A percentile compares a stretch with the other conserved stretches of the same genome.
These are phyloP conservation scores for Penicillium diatomitis DNA, from an alignment of 495 filamentous ascomycete species.

Conservation along the genomic window DNA sequence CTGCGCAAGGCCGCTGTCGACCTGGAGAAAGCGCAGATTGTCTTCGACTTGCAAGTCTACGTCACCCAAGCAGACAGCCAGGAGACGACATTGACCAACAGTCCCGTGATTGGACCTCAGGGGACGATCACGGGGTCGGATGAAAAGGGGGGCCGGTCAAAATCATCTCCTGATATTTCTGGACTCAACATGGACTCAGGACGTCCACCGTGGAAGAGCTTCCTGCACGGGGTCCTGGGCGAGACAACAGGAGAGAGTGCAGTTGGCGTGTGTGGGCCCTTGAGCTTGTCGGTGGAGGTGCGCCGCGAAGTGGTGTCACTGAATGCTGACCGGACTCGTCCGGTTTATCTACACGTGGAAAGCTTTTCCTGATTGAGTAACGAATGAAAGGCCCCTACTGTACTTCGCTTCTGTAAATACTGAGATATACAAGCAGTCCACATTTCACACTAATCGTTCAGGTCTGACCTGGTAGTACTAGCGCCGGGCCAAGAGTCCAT, in stretches of 20 bases:
- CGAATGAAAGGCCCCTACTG: not conserved
- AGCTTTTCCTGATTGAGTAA: not conserved
- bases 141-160: not conserved
- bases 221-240: not conserved
- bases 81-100: not conserved
- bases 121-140: not conserved
- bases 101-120: not conserved
- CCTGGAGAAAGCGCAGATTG: not conserved
- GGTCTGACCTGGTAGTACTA: too few relatives aligned
- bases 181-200: not conserved
- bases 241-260: conserved; percentile 1
- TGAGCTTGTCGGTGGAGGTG: not conserved
- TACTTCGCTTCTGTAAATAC: too few relatives aligned
- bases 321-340: not conserved
- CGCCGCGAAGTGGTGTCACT: not conserved
- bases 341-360: not conserved
- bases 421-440: too few relatives aligned
- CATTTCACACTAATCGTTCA: too few relatives aligned
- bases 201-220: not conserved
- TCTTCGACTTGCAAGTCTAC: not conserved
- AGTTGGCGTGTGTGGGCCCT: conserved; percentile 3
- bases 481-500: too few relatives aligned
- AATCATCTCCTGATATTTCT: not conserved
- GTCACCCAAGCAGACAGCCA: not conserved
- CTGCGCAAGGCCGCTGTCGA: not conserved